A percentile compares a stretch with the other conserved stretches of the same genome.
Evolutionary conservation across 2,329 filamentous ascomycete genomes (phyloP).

Genomic region (Penicillium sp.): DNA sequence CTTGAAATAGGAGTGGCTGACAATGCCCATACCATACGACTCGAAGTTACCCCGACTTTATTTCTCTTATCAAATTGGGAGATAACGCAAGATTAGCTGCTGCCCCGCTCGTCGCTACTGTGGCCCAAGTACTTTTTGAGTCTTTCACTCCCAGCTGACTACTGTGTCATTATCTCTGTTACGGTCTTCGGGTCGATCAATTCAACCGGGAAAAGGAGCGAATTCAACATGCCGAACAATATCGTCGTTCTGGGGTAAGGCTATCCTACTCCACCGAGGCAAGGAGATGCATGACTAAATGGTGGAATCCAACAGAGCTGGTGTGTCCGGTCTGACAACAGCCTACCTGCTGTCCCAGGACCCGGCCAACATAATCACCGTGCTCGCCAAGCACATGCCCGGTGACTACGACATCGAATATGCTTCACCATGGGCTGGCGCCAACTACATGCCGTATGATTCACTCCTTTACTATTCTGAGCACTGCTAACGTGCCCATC

Average conservation of each 20-base stretch:
- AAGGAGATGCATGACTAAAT: slow-evolving; percentile 5
- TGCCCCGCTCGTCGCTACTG: slow-evolving; percentile 12
- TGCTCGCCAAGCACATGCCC: slow-evolving; percentile 84
- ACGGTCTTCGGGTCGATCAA: not conserved
- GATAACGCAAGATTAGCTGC: slow-evolving; percentile 9
- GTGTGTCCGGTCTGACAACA: slow-evolving; percentile 62
- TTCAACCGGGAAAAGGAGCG: not conserved
- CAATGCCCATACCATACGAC: slow-evolving; percentile 1
- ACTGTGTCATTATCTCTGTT: not conserved
- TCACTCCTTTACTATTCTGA: not conserved
- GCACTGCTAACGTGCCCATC: not conserved
- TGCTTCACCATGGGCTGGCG: slow-evolving; percentile 81
- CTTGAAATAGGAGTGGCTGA: slow-evolving; percentile 4
- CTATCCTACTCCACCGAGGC: not conserved
- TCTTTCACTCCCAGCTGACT: not conserved
- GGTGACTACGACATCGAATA: slow-evolving; percentile 92
- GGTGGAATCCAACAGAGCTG: slow-evolving; percentile 47
- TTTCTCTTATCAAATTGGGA: slow-evolving; percentile 15
- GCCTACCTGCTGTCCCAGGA: slow-evolving; percentile 58
- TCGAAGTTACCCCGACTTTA: slow-evolving; percentile 8
- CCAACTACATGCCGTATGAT: slow-evolving; percentile 68
- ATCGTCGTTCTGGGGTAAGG: slow-evolving; percentile 40
- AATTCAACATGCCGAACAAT: slow-evolving; percentile 32
- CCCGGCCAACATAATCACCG: slow-evolving; percentile 56
- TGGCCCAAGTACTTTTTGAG: not conserved